Base-by-base conservation (phyloP, 1,139 yeast genomes). In the Pichia sp. region DNA sequence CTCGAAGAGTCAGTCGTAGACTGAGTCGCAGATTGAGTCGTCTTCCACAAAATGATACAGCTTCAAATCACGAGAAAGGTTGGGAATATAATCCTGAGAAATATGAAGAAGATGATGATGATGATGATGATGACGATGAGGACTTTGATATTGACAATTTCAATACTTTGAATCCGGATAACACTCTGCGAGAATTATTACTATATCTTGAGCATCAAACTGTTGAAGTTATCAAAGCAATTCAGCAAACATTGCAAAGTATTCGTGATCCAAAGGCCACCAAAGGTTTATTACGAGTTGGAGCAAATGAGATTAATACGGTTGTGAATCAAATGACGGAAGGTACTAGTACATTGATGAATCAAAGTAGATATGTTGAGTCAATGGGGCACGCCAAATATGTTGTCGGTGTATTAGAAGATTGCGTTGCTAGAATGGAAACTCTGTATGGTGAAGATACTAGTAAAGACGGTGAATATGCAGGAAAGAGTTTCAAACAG, bases 181-280 rank as follows among this genome's bases (percentile, higher is more conserved):
- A 84, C 58, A 84, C 96, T 0, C 72, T 89, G 47, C 77, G 86
- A 5, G 95, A 88, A 55, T 78, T 91, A 43, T 75, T 88, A 52
- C 72, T 81, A 36, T 91, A 86, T 60, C 70, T 91, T 55, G 98
- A 91, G 59, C 95, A 86, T 61, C 96, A 89, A 64, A 89, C 97
- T 0, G 91, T 84, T 26, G 84, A 84, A 53, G 96, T 91, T 2
- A 91, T 91, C 43, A 77, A 88, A 23, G 84, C 96, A 0, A 89
- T 89, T 52, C 96, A 89, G 58, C 75, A 84, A 19, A 69, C 91
- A 47, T 70, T 91, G 47, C 74, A 79, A 4, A 79, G 89, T 1
- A 83, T 84, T 52, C 81, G 82, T 62, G 76, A 77, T 52, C 85
- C 86, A 12, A 80, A 82, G 52, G 79, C 86, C 2, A 82, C 85